Conservation (phyloP, 495 filamentous ascomycete genomes). For the Aspergillus bertholletiae region DNA sequence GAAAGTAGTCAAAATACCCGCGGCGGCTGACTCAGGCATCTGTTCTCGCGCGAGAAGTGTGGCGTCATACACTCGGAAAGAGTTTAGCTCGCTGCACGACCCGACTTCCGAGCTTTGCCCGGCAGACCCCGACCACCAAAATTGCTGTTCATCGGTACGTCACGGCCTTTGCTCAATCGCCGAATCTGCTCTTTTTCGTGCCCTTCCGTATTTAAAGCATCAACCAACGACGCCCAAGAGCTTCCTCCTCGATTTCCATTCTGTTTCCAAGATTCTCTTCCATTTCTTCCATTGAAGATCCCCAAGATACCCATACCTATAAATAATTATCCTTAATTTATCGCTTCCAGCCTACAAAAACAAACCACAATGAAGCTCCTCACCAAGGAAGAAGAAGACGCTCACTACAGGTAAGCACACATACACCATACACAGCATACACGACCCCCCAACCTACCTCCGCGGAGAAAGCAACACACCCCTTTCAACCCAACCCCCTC, state of each 20-base stretch:
- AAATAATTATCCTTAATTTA: too few relatives aligned
- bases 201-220: neutral
- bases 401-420: conserved; percentile 53
- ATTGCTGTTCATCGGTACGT: neutral
- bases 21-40: neutral
- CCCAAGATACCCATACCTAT: too few relatives aligned
- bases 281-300: neutral
- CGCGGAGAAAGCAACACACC: neutral
- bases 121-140: neutral
- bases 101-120: neutral
- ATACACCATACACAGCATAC: neutral
- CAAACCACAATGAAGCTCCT: conserved; percentile 79
- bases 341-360: too few relatives aligned
- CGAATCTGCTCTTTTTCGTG: neutral
- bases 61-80: neutral
- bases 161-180: neutral
- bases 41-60: neutral
- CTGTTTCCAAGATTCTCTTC: neutral
- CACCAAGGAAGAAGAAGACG: conserved; percentile 84
- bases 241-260: neutral
- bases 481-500: neutral
- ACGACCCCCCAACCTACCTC: neutral
- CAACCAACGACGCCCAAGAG: too few relatives aligned
- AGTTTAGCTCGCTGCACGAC: neutral
- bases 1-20: neutral